Base-by-base conservation (phyloP, 2,329 filamentous ascomycete genomes). In the Akanthomyces muscarius region DNA sequence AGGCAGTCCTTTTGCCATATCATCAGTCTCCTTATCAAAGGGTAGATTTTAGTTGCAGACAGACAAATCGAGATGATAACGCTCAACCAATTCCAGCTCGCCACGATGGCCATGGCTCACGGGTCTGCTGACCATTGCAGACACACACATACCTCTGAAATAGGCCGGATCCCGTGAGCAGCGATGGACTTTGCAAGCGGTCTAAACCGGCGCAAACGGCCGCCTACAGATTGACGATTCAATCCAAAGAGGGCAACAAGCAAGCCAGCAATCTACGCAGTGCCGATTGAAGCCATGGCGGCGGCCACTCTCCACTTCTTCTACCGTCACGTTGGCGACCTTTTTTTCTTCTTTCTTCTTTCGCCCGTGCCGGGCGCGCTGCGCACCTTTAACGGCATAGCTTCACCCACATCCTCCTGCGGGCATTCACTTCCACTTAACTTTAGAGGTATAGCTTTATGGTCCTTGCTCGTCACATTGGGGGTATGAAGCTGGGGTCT, bases 321-420 rank as follows among this genome's bases (percentile, higher is more conserved):
- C 42, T 21, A 23, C n/a, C n/a, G 13, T 54, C 7, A 33, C 30
- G n/a, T 36, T 10, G 18, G 14, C n/a, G 14, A 4, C 28, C 8
- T 8, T 10, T 8, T 48, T 50, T 30, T 48, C 33, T 55, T 33
- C 18, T 30, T 51, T 8, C n/a, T 23, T 36, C 16, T 13, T 21
- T 57, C 25, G 36, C 47, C 47, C 38, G 57, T 13, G 57, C 23
- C 50, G 28, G 28, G 47, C 54, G 48, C 33, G 30, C 56, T 61
- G 44, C 23, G 50, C 50, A 61, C 62, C 62, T 61, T 61, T 64
- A 64, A 64, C 62, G 62, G 62, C 62, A 63, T 63, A 63, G 62
- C 54, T 53, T 63, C 55, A 58, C 33, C 54, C 48, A 63, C 56
- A 50, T 28, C 51, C 36, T 56, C 11, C 33, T 42, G 57, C 45